A percentile compares a stretch with the other conserved stretches of the same genome.
Evolutionary conservation across 768 basidiomycete genomes (phyloP).

Genomic region (Pisolithus marmoratus): DNA sequence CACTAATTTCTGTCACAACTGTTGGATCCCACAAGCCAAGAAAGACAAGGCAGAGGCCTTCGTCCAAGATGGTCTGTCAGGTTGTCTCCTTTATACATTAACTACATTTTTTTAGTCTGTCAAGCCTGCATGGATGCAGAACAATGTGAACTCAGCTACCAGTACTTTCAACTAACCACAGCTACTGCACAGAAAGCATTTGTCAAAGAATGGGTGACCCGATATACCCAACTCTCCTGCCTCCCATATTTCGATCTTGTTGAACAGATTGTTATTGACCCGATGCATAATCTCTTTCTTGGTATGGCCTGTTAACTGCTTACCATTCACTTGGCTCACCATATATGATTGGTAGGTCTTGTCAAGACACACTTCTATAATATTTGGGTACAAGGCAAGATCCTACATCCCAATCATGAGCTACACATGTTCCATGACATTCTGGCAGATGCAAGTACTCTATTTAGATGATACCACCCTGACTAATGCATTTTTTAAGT

Average conservation of each 20-base stretch:
- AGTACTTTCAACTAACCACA: constrained; percentile 5
- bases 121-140: constrained; percentile 8
- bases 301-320: constrained; percentile 3
- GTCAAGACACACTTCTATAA: constrained; percentile 24
- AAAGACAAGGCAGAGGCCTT: constrained; percentile 21
- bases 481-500: not conserved
- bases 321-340: not conserved
- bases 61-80: constrained; percentile 6
- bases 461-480: too few relatives aligned
- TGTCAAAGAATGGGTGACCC: constrained; percentile 11
- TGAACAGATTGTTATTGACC: constrained; percentile 26
- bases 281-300: constrained; percentile 31
- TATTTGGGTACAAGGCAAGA: constrained; percentile 22
- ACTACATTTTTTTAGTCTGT: constrained; percentile 2
- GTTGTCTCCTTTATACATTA: not conserved
- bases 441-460: not conserved
- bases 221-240: constrained; percentile 21
- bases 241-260: constrained; percentile 27
- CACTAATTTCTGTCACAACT: constrained; percentile 29
- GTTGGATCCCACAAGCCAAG: constrained; percentile 24
- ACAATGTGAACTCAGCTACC: constrained; percentile 8
- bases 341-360: constrained; percentile 6
- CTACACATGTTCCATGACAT: too few relatives aligned
- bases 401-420: constrained; percentile 6
- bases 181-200: constrained; percentile 8